Base-by-base conservation (phyloP, 352 stramenopile species). In the Phytophthora niederhauseri region DNA sequence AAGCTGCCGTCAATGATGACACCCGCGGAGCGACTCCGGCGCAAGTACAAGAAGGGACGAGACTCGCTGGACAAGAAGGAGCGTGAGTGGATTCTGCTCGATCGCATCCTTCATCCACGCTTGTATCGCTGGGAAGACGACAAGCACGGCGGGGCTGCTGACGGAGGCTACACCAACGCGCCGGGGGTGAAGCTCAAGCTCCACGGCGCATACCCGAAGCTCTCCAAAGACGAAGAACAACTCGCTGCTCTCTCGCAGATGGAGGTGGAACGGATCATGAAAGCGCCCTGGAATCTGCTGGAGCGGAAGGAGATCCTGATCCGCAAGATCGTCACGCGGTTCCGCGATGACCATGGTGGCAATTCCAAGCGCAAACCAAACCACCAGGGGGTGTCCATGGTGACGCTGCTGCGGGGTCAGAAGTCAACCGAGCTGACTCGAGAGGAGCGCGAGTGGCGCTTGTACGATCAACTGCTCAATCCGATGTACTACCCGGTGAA, bases 1-100 rank as follows among this genome's bases (percentile, higher is more conserved):
- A 90, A 87, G 57, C 57, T 95, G 8, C 85, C 85, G 4, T 93
- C 84, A 3, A 90, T 92, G 78, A 90, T 95, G 76, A 92, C 85
- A 9, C 80, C 85, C 0, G 83, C 85, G 0, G 83, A 95, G 61
- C 71, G 84, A 14, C 63, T 95, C 20, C 75, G 87, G 3, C 82
- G 87, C 8, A 95, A 95, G 50, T 95, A 95, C 82, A 95, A 92
- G 57, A 92, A 89, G 61, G 81, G 75, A 3, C 60, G 63, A 11
- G 80, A 90, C 4, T 60, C 72, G 20, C 61, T 95, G 3, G 77
- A 91, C 28, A 90, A 92, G 61, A 89, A 84, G 46, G 87, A 95
- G 70, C 80, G 87, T 28, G 83, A 91, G 66, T 95, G 87, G 87
- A 66, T 95, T 6, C 15, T 95, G 3, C 58, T 95, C 1, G 87